Evolutionary conservation across 306 rosid genomes (phyloP), one percentile per base, ranked within the genome.

Genomic region (Mimosa pudica): DNA sequence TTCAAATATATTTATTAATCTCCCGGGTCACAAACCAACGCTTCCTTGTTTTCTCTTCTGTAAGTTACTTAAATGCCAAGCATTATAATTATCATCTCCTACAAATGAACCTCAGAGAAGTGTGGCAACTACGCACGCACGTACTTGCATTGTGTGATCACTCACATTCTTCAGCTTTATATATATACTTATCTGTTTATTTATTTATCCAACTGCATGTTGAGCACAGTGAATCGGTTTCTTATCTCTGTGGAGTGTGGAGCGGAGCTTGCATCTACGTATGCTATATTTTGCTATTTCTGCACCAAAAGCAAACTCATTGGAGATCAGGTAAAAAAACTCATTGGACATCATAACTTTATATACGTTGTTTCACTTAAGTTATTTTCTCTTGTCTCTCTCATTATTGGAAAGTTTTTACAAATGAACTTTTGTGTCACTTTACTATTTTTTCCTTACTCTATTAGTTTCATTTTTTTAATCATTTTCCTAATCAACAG

Each of bases 31-130:
- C 30, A 20, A 44, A 62, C 57, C 70, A 20, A 38, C 68, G 49
- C 52, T 41, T 41, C 35, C 32, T 42, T 74, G 78, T 74, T 41
- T 72, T 33, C 78, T 74, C 76, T 51, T 33, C n/a, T 72, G 76
- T 52, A 17, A 32, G 2, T 72, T 72, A 13, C 48, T 52, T 10
- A 8, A 16, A 52, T 0, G 65, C 12, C 47, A 73, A 52, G 35
- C 64, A 14, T 2, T 48, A 71, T 71, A 38, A 32, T 48, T 6
- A 30, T 10, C 66, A 30, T 11, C 66, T 61, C 65, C 65, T 1
- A 60, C 65, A 60, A 55, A 9, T 8, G 64, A 33, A 35, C n/a
- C 70, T 64, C 70, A 14, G 6, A 64, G 36, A 60, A 60, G 30
- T 7, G 24, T 60, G 65, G 65, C 65, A 60, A 20, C 65, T 9